Evolutionary conservation across 441 rosid genomes (phyloP).

Genomic region (Manihot esculenta): DNA sequence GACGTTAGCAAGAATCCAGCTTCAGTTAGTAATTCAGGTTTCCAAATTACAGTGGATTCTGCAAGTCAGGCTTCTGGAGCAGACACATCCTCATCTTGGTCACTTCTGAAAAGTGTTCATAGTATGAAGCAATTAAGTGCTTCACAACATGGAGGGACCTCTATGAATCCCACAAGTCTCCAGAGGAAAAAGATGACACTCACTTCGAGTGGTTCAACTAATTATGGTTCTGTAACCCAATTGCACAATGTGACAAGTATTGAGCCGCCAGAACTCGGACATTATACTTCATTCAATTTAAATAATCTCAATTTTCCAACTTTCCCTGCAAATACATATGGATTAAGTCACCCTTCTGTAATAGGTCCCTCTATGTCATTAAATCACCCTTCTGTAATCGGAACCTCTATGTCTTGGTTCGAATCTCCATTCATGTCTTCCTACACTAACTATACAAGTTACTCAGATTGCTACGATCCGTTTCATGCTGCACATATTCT

Average conservation of each 20-base stretch:
- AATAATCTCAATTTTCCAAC: conserved; percentile 17
- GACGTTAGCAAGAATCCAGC: conserved; percentile 24
- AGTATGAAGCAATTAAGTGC: conserved; percentile 27
- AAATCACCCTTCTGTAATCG: no score
- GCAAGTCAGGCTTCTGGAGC: conserved; percentile 25
- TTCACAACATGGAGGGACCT: conserved; percentile 26
- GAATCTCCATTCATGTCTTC: conserved; percentile 5
- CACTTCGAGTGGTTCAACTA: conserved; percentile 34
- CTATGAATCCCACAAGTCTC: conserved; percentile 25
- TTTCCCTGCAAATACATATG: conserved; percentile 9
- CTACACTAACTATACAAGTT: conserved; percentile 5
- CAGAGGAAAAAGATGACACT: conserved; percentile 15
- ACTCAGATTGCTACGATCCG: conserved; percentile 24
- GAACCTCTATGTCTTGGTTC: conserved; percentile 26
- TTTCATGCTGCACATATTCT: conserved; percentile 28
- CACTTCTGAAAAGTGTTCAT: conserved; percentile 21
- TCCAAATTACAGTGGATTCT: conserved; percentile 19
- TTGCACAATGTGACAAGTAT: conserved; percentile 14
- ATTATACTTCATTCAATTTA: conserved; percentile 6
- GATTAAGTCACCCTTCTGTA: conserved; percentile 13
- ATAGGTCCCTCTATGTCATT: conserved; percentile 21
- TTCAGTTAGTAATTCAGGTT: conserved; percentile 27
- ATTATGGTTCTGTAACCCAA: conserved; percentile 22
- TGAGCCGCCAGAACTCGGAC: conserved; percentile 17
- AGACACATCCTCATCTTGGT: conserved; percentile 26